These are phyloP conservation scores for Mycena metata DNA, from an alignment of 768 basidiomycete genomes.

Conservation along the genomic window DNA sequence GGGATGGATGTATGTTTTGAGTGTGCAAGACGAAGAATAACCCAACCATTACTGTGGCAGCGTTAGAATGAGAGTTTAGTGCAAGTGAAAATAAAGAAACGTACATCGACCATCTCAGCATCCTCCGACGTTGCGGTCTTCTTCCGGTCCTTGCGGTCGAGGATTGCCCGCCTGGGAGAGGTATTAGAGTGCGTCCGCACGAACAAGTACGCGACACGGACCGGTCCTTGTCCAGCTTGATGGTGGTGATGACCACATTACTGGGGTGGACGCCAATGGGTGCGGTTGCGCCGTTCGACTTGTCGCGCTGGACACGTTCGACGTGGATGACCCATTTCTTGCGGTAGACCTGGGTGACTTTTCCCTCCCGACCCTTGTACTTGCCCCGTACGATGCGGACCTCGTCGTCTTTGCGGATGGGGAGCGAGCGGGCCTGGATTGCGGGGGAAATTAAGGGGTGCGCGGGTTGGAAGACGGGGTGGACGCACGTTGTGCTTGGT, in stretches of 20 bases:
- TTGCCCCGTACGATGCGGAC: constrained; percentile 97
- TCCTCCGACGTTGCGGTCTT: constrained; percentile 70
- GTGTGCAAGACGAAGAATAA: constrained; percentile 42
- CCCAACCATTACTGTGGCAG: constrained; percentile 53
- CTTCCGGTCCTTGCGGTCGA: constrained; percentile 89
- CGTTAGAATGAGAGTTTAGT: constrained; percentile 19
- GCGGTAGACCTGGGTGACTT: constrained; percentile 97
- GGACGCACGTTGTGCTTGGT: constrained; percentile 87
- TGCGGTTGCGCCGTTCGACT: constrained; percentile 94
- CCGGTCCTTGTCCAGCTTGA: constrained; percentile 96
- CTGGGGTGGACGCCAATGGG: constrained; percentile 97
- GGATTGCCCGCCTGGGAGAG: constrained; percentile 78
- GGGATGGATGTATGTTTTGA: constrained; percentile 66
- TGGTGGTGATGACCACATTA: constrained; percentile 93
- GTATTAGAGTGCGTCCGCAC: constrained; percentile 16
- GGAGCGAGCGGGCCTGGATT: constrained; percentile 85
- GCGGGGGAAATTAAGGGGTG: constrained; percentile 11
- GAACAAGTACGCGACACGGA: constrained; percentile 45
- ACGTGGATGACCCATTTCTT: constrained; percentile 99
- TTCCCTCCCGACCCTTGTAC: constrained; percentile 99
- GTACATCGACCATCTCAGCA: constrained; percentile 85
- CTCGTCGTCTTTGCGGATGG: constrained; percentile 98
- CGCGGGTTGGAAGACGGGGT: not conserved
- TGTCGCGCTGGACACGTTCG: constrained; percentile 97
- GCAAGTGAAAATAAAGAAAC: constrained; percentile 47